Percentiles rank a stretch among this genome's conserved stretches.
These are phyloP conservation scores for Phytophthora chlamydospora DNA, from an alignment of 352 stramenopile species.

Conservation along the genomic window DNA sequence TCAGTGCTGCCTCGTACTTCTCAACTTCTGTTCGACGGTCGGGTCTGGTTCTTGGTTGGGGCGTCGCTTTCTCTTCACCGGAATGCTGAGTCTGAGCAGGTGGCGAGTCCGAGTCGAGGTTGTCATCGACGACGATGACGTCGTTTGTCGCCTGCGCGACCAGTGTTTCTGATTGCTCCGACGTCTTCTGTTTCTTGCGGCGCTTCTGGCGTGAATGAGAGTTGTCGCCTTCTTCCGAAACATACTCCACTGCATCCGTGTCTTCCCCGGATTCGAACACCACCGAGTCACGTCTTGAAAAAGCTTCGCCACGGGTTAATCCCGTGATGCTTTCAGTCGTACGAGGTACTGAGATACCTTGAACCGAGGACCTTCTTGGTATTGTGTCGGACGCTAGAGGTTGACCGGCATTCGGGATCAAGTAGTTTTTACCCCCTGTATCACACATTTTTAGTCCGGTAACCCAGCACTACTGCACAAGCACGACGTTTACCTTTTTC, in stretches of 20 bases:
- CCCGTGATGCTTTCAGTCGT: not conserved
- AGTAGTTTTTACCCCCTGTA: constrained; percentile 8
- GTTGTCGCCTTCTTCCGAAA: constrained; percentile 1
- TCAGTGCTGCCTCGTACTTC: constrained; percentile 11
- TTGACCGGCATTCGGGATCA: constrained; percentile 1
- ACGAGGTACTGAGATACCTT: not conserved
- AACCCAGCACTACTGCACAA: not conserved
- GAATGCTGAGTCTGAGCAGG: not conserved
- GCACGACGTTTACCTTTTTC: constrained; percentile 6
- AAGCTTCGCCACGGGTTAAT: not conserved
- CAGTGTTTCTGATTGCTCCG: not conserved
- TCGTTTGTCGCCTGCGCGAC: not conserved
- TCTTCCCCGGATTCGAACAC: constrained; percentile 8
- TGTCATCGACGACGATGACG: constrained; percentile 10
- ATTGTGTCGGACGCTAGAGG: not conserved
- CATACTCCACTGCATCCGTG: constrained; percentile 12
- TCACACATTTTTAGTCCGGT: not conserved
- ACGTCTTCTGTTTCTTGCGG: constrained; percentile 4
- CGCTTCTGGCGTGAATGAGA: constrained; percentile 10
- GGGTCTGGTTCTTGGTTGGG: not conserved
- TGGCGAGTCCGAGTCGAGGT: constrained; percentile 4
- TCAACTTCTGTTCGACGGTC: not conserved
- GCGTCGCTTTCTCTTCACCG: not conserved
- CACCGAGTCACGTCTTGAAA: not conserved
- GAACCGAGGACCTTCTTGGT: not conserved